A percentile compares a stretch with the other conserved stretches of the same genome.
phyloP scores from a whole-genome alignment of 192 early-diverging fungal genomes.

The Jimgerdemannia lactiflua region DNA sequence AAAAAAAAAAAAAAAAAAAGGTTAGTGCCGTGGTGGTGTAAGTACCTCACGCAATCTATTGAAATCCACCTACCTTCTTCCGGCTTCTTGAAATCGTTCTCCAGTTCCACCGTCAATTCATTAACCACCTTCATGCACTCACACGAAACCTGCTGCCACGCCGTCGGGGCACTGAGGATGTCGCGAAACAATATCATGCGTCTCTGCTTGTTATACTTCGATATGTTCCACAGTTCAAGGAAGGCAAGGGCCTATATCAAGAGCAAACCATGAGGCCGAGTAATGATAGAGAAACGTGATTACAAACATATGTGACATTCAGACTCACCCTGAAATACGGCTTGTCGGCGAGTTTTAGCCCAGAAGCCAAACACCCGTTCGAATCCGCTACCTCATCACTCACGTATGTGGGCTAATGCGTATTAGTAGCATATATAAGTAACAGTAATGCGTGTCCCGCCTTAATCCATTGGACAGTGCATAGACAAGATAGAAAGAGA shows the following conservation, averaged over 20 bases:
- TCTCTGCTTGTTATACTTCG: background rate
- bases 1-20: too few species aligned
- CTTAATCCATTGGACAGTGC: background rate
- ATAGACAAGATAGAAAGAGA: too few species aligned
- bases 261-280: background rate
- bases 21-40: too few species aligned
- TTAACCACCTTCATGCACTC: background rate
- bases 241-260: background rate
- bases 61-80: background rate
- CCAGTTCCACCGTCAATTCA: background rate
- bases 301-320: background rate
- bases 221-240: background rate
- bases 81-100: background rate
- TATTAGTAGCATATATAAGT: background rate
- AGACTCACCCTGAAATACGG: slow-evolving; percentile 7
- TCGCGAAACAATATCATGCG: background rate
- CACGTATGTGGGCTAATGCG: slow-evolving; percentile 1
- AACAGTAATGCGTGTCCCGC: background rate
- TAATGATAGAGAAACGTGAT: background rate
- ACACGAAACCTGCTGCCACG: background rate
- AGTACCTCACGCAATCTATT: background rate
- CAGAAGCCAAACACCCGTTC: slow-evolving; percentile 8
- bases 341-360: slow-evolving; percentile 9
- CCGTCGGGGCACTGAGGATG: background rate
- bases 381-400: slow-evolving; percentile 2